Percentiles rank a stretch among this genome's conserved stretches.
Evolutionary conservation across 768 basidiomycete genomes (phyloP).

Genomic region (Kwoniella pini): DNA sequence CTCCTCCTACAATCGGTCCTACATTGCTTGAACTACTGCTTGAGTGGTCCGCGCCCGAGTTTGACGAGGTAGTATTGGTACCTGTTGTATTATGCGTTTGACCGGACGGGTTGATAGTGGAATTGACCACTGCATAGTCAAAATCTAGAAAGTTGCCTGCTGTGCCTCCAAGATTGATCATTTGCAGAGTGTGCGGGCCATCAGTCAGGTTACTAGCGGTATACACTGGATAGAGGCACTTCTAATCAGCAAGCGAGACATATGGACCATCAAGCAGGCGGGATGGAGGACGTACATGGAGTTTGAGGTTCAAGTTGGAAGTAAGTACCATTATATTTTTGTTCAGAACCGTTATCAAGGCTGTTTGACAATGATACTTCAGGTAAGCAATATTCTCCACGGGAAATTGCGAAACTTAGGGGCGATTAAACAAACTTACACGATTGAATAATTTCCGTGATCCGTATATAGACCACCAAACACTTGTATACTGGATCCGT

Average conservation of each 20-base stretch:
- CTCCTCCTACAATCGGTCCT: slow-evolving; percentile 43
- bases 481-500: slow-evolving; percentile 27
- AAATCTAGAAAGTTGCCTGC: slow-evolving; percentile 15
- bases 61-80: slow-evolving; percentile 7
- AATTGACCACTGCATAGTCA: slow-evolving; percentile 24
- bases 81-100: background rate
- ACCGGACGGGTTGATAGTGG: slow-evolving; percentile 10
- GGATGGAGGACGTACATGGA: slow-evolving; percentile 9
- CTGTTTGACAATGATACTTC: too few relatives aligned
- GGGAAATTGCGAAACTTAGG: too few relatives aligned
- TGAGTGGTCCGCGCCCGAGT: background rate
- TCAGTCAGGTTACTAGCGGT: slow-evolving; percentile 18
- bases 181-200: slow-evolving; percentile 16
- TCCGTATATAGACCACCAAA: slow-evolving; percentile 22
- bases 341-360: slow-evolving; percentile 11
- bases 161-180: slow-evolving; percentile 21
- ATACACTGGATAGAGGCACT: too few relatives aligned
- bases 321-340: slow-evolving; percentile 19
- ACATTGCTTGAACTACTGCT: slow-evolving; percentile 5
- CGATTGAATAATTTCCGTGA: slow-evolving; percentile 32
- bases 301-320: slow-evolving; percentile 5
- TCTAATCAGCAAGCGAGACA: too few relatives aligned
- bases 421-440: slow-evolving; percentile 20
- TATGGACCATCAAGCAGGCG: too few relatives aligned
- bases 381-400: too few relatives aligned